phyloP scores from a whole-genome alignment of 225 moss, liverwort and hornwort species.

The Straminergon stramineum region DNA sequence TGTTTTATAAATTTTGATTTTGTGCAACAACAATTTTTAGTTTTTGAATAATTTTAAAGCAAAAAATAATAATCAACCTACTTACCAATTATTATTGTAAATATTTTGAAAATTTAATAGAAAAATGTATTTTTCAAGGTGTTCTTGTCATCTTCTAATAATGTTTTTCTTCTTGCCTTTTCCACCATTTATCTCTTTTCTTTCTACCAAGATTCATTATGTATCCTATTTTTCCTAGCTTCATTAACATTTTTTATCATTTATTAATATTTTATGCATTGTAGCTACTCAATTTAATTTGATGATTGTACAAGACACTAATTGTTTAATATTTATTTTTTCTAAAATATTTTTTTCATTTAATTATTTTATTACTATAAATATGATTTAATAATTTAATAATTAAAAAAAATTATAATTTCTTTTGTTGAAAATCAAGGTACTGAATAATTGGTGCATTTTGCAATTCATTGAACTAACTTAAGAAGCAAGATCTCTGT shows the following conservation, averaged over 20 bases:
- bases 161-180: not conserved
- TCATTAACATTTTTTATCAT: not conserved
- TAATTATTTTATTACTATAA: not conserved
- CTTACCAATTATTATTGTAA: not conserved
- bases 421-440: accelerated
- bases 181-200: not conserved
- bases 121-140: not conserved
- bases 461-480: not conserved
- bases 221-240: not conserved
- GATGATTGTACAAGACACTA: no score
- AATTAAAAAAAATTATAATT: no score
- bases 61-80: not conserved
- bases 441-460: not conserved
- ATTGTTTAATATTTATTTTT: not conserved
- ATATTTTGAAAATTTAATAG: not conserved
- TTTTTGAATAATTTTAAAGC: not conserved
- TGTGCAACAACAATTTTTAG: not conserved
- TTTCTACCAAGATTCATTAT: not conserved
- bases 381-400: not conserved
- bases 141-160: not conserved
- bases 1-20: not conserved
- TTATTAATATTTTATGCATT: no score
- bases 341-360: not conserved
- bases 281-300: not conserved
- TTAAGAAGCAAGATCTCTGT: not conserved